Conservation (phyloP, 176 grass and related monocot species). For the Aegilops umbellulata region DNA sequence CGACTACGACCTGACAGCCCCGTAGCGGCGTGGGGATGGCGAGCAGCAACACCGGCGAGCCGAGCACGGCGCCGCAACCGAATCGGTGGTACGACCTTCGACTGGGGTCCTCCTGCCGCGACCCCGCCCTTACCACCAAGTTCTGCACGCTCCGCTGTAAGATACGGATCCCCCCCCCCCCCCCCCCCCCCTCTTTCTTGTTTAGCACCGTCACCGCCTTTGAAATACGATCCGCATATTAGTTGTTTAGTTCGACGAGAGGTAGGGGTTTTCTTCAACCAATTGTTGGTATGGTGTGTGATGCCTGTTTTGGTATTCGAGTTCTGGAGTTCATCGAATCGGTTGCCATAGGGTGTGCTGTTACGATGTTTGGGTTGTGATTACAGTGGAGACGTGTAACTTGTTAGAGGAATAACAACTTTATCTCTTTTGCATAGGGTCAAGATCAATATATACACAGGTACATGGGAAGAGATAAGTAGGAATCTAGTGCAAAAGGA, state of each 20-base stretch:
- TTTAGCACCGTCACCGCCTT: background rate
- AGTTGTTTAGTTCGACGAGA: background rate
- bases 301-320: background rate
- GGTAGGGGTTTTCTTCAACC: background rate
- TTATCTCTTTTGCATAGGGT: background rate
- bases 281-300: background rate
- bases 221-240: background rate
- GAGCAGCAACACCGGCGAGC: slow-evolving; percentile 57
- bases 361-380: background rate
- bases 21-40: slow-evolving; percentile 36
- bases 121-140: slow-evolving; percentile 52
- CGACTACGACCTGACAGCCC: too few relatives aligned
- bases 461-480: background rate
- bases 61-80: slow-evolving; percentile 52
- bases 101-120: slow-evolving; percentile 51
- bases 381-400: background rate
- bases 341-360: background rate
- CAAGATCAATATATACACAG: background rate
- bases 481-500: background rate
- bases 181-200: background rate
- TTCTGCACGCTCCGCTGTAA: slow-evolving; percentile 71
- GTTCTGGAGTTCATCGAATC: slow-evolving; percentile 12
- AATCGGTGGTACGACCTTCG: slow-evolving; percentile 67
- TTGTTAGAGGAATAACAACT: background rate
- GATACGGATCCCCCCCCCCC: background rate